Evolutionary conservation across 306 rosid genomes (phyloP).

Genomic region (Acmispon strigosus): DNA sequence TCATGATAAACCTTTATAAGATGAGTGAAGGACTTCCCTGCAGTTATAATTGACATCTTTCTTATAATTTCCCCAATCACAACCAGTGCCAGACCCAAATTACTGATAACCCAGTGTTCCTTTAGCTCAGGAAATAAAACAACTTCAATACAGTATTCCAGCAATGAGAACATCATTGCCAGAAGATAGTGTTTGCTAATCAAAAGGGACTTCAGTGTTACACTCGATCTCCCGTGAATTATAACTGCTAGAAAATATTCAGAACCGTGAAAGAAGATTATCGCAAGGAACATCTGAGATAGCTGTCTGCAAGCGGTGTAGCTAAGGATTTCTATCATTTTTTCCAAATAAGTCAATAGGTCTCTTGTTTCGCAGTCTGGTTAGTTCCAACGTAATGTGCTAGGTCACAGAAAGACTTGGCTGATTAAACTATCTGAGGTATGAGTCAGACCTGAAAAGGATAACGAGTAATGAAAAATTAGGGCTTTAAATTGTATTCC

Average conservation of each 20-base stretch:
- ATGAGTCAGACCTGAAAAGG: conserved; percentile 36
- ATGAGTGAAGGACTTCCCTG: conserved; percentile 77
- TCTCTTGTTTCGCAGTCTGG: neutral
- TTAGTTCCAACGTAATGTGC: neutral
- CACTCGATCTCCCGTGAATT: conserved; percentile 63
- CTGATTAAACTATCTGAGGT: conserved; percentile 5
- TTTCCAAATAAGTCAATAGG: conserved; percentile 25
- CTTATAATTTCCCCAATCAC: conserved; percentile 67
- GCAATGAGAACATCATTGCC: conserved; percentile 62
- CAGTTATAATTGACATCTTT: conserved; percentile 67
- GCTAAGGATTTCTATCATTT: conserved; percentile 57
- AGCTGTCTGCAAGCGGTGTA: conserved; percentile 62
- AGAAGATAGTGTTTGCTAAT: conserved; percentile 57
- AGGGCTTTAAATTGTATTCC: neutral
- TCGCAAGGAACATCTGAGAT: conserved; percentile 51
- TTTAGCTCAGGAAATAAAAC: conserved; percentile 53
- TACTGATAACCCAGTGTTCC: conserved; percentile 64
- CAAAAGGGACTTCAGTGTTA: conserved; percentile 63
- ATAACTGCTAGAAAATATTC: conserved; percentile 61
- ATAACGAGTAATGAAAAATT: conserved; percentile 9
- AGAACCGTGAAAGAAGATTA: conserved; percentile 67
- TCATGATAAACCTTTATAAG: conserved; percentile 46
- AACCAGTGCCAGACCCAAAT: conserved; percentile 57
- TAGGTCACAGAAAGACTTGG: conserved; percentile 23
- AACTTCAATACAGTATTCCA: conserved; percentile 63